A percentile compares a stretch with the other conserved stretches of the same genome.
Evolutionary conservation across 306 rosid genomes (phyloP).

Genomic region (Nissolia schottii): DNA sequence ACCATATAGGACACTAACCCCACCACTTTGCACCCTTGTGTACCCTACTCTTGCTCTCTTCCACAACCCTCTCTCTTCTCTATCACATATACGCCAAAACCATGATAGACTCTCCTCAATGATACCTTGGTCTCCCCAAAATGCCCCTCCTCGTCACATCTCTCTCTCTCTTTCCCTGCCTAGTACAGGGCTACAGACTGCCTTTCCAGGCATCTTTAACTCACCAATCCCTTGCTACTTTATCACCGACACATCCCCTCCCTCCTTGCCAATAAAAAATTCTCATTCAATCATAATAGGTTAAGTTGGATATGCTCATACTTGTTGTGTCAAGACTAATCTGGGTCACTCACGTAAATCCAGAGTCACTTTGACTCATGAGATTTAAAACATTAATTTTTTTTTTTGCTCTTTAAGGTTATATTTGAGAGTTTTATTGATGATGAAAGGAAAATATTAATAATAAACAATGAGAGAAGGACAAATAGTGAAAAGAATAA

Average conservation of each 20-base stretch:
- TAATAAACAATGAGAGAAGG: too few relatives aligned
- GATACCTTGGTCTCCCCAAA: constrained; percentile 17
- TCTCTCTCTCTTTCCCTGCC: neutral
- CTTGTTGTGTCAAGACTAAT: too few relatives aligned
- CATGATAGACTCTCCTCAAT: constrained; percentile 38
- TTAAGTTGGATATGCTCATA: too few relatives aligned
- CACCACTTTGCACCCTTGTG: constrained; percentile 14
- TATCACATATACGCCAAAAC: constrained; percentile 28
- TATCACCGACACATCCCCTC: constrained; percentile 22
- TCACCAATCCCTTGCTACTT: constrained; percentile 28
- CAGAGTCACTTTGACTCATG: too few relatives aligned
- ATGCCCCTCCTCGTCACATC: constrained; percentile 33
- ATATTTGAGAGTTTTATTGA: too few relatives aligned
- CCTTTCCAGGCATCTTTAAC: constrained; percentile 49
- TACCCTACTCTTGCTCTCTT: neutral
- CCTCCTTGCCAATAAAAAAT: neutral
- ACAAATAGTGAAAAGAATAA: too few relatives aligned
- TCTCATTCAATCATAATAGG: too few relatives aligned
- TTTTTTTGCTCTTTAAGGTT: too few relatives aligned
- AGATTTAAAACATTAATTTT: too few relatives aligned
- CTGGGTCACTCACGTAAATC: too few relatives aligned
- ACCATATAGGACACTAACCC: constrained; percentile 37
- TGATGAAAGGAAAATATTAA: too few relatives aligned
- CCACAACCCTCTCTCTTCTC: neutral
- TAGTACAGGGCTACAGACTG: constrained; percentile 26